These are phyloP conservation scores for Vachellia pachyceras DNA, from an alignment of 306 rosid genomes.

Conservation along the genomic window DNA sequence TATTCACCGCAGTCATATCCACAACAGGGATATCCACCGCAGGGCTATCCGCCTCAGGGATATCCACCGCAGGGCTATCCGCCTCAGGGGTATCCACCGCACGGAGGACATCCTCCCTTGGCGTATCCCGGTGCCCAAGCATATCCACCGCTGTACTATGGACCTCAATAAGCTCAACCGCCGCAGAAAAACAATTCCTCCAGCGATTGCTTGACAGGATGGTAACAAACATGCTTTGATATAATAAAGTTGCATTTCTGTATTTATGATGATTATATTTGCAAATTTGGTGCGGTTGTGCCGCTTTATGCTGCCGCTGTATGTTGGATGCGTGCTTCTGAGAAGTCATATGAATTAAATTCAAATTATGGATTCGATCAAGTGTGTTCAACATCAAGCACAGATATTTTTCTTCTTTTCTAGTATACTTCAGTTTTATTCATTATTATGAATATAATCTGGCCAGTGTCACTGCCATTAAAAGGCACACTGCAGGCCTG, in stretches of 20 bases:
- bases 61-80: no score
- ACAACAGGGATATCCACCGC: constrained; percentile 18
- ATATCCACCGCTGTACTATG: constrained; percentile 42
- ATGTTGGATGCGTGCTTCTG: no score
- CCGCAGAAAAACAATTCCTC: constrained; percentile 49
- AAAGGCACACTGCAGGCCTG: neutral
- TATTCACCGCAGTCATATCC: constrained; percentile 45
- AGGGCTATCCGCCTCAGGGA: no score
- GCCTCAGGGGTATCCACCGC: constrained; percentile 28
- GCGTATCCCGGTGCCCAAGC: neutral
- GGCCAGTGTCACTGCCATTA: neutral
- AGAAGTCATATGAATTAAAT: no score
- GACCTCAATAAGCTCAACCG: constrained; percentile 73
- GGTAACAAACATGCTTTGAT: no score
- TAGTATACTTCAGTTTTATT: neutral
- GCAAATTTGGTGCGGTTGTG: no score
- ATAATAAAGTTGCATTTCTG: no score
- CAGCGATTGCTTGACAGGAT: constrained; percentile 71
- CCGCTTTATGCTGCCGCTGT: no score
- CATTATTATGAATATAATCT: neutral
- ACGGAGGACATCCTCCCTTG: constrained; percentile 53
- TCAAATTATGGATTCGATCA: constrained; percentile 10
- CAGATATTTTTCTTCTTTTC: neutral
- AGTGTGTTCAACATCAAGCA: neutral
- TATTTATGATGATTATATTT: no score